Evolutionary conservation across 2,329 filamentous ascomycete genomes (phyloP).

Genomic region (Fusarium acutatum): DNA sequence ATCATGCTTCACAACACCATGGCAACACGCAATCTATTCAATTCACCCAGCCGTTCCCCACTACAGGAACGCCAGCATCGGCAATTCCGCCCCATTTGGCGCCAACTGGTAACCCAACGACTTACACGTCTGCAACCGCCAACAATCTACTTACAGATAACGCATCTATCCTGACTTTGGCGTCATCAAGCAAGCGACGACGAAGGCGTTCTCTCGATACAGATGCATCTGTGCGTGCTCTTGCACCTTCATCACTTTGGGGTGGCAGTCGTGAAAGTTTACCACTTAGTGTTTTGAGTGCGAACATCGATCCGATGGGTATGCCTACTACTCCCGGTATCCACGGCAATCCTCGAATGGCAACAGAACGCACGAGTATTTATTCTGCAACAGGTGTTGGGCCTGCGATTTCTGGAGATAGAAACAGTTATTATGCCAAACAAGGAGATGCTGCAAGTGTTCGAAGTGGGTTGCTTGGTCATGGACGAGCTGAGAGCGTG

Average conservation of each 20-base stretch:
- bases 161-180: conserved; percentile 84
- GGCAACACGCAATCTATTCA: conserved; percentile 62
- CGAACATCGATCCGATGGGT: conserved; percentile 66
- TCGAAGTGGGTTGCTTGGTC: conserved; percentile 78
- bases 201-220: conserved; percentile 84
- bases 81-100: conserved; percentile 77
- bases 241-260: conserved; percentile 85
- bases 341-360: conserved; percentile 56
- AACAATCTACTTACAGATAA: conserved; percentile 86
- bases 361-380: conserved; percentile 76
- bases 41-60: conserved; percentile 72
- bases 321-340: conserved; percentile 59
- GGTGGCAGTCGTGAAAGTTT: conserved; percentile 83
- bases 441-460: conserved; percentile 78
- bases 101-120: conserved; percentile 68
- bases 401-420: conserved; percentile 74
- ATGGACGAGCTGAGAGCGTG: conserved; percentile 83
- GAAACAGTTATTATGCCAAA: conserved; percentile 82
- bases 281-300: conserved; percentile 79
- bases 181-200: conserved; percentile 81
- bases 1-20: conserved; percentile 47
- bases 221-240: conserved; percentile 82
- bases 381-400: conserved; percentile 79
- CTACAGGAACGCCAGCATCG: conserved; percentile 69
- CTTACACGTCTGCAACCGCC: conserved; percentile 80